Percentiles rank a stretch among this genome's conserved stretches.
These are phyloP conservation scores for Calocybe gangraenosa DNA, from an alignment of 768 basidiomycete genomes.

Conservation along the genomic window DNA sequence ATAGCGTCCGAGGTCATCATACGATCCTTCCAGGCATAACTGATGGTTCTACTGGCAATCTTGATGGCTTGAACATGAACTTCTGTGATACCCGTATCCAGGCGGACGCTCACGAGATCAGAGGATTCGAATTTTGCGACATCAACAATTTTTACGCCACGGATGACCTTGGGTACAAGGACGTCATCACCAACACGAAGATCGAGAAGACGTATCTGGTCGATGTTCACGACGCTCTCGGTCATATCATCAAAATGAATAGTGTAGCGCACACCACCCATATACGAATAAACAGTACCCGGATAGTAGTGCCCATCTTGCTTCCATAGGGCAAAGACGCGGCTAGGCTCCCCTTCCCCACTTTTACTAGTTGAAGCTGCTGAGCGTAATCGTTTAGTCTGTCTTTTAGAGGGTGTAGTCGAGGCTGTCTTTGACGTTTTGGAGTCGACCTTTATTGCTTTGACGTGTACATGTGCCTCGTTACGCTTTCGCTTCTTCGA, in stretches of 20 bases:
- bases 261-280: constrained; percentile 29
- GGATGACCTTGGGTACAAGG: constrained; percentile 27
- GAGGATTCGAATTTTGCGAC: constrained; percentile 26
- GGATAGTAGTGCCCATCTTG: constrained; percentile 56
- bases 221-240: constrained; percentile 39
- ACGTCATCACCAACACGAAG: constrained; percentile 57
- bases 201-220: constrained; percentile 50
- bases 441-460: constrained; percentile 19
- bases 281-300: constrained; percentile 45
- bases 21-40: constrained; percentile 52
- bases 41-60: constrained; percentile 48
- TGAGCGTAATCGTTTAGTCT: constrained; percentile 37
- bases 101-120: constrained; percentile 29
- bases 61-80: constrained; percentile 36
- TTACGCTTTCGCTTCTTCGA: constrained; percentile 45
- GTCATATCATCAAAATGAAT: constrained; percentile 69
- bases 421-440: constrained; percentile 20
- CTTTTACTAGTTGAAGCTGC: constrained; percentile 22
- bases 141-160: constrained; percentile 29
- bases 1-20: constrained; percentile 37
- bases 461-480: constrained; percentile 10
- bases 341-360: constrained; percentile 32
- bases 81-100: constrained; percentile 34
- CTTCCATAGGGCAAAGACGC: constrained; percentile 71
- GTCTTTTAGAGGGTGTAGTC: constrained; percentile 26